Evolutionary conservation across 73 alveolate species (phyloP), one percentile per base, ranked within the genome.

Genomic region (Urostyla sp.): DNA sequence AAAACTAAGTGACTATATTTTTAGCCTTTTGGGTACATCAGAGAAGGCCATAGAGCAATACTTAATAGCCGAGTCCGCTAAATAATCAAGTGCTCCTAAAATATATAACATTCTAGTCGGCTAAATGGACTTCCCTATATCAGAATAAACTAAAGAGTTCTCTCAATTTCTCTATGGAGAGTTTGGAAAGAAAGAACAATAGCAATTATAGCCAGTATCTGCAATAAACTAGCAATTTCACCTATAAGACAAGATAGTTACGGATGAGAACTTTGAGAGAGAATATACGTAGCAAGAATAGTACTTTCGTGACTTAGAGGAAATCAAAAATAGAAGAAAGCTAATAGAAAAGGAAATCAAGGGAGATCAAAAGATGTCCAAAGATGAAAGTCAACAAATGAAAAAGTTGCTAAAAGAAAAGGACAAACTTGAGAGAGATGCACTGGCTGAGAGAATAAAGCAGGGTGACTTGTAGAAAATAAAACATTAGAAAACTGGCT

Each of bases 381-480:
- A 66, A 36, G 63, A 36, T 15, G 90, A 80, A 26, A 84, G 67
- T 23, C 43, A 67, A 26, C 84, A 80, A 27, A 32, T 80, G 6
- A 51, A 49, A n/a, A 48, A 63, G 53, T 26, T 67, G 66, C 44
- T 60, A n/a, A 88, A 82, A 52, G 89, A 83, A 45, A 55, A 46
- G 35, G 97, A 91, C 50, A 73, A 91, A 28, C 66, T 66, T n/a
- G 97, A 86, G 32, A 88, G 80, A 43, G 94, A 91, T 18, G 81
- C 87, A 24, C 73, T 89, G 15, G 84, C 60, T 50, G 61, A 58
- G 20, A 72, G 92, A 46, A 48, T 88, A 51, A 38, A 80, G 24
- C 53, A 69, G 50, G 66, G 32, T 36, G 90, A 80, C 38, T 75
- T 77, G 66, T 73, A 83, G 18, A 31, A 43, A 27, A n/a, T 52